Evolutionary conservation across 768 basidiomycete species (phyloP).

Genomic region (Leccinum fibrillosum): DNA sequence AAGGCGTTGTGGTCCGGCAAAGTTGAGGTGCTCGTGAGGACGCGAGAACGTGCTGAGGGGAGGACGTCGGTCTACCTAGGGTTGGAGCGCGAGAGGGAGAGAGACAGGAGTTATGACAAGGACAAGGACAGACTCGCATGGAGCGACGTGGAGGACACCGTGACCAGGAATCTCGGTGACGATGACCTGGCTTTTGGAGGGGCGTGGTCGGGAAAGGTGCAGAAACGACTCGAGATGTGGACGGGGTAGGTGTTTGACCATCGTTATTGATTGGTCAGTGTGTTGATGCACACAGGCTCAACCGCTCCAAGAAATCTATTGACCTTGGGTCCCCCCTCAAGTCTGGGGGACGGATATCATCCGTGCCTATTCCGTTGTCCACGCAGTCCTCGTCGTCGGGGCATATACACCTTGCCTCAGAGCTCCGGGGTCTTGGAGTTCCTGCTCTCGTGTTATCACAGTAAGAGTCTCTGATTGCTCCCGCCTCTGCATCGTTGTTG

Average conservation of each 20-base stretch:
- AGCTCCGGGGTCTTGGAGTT: slow-evolving; percentile 27
- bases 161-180: slow-evolving; percentile 24
- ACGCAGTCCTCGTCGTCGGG: slow-evolving; percentile 35
- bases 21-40: slow-evolving; percentile 24
- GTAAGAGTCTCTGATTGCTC: slow-evolving; percentile 22
- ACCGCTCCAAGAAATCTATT: slow-evolving; percentile 32
- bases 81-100: slow-evolving; percentile 27
- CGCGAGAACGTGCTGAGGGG: slow-evolving; percentile 30
- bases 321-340: slow-evolving; percentile 27
- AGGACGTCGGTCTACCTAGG: slow-evolving; percentile 9
- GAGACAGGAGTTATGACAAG: slow-evolving; percentile 25
- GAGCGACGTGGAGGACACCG: slow-evolving; percentile 30
- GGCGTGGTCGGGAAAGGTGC: slow-evolving; percentile 41
- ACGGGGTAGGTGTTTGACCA: slow-evolving; percentile 36
- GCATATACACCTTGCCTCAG: slow-evolving; percentile 24
- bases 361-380: slow-evolving; percentile 30
- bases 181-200: slow-evolving; percentile 34
- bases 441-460: slow-evolving; percentile 41
- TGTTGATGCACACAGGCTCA: slow-evolving; percentile 27
- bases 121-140: slow-evolving; percentile 27
- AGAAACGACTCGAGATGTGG: slow-evolving; percentile 49
- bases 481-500: not conserved
- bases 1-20: slow-evolving; percentile 30
- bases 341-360: slow-evolving; percentile 21
- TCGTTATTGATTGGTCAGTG: not conserved